phyloP scores from a whole-genome alignment of 2,329 filamentous ascomycete genomes.

The Ophiocordyceps australis region DNA sequence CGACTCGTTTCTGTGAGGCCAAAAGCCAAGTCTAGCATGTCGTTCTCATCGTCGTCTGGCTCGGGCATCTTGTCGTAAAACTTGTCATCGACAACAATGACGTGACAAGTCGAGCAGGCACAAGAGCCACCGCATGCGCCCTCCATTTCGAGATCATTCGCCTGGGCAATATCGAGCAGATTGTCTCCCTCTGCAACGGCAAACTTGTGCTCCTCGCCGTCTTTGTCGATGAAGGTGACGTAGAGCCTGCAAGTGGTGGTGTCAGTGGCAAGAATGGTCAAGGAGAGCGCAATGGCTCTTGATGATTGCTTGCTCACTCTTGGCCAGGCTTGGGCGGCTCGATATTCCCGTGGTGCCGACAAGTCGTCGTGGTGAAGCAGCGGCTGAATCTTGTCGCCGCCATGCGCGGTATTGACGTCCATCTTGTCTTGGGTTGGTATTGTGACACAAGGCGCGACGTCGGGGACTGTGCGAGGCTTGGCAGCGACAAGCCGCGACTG shows the following conservation, averaged over 20 bases:
- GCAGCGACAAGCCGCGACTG: too few relatives aligned
- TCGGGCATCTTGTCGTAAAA: conserved; percentile 65
- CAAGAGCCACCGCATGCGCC: conserved; percentile 90
- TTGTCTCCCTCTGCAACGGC: conserved; percentile 79
- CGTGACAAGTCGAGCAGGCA: conserved; percentile 84
- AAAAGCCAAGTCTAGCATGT: conserved; percentile 84
- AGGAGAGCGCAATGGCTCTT: too few relatives aligned
- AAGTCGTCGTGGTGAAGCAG: conserved; percentile 47
- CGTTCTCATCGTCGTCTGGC: conserved; percentile 66
- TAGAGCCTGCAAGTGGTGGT: conserved; percentile 51
- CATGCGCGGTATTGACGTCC: conserved; percentile 3
- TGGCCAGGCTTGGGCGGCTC: conserved; percentile 74
- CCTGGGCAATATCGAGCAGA: conserved; percentile 85
- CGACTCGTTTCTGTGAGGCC: conserved; percentile 72
- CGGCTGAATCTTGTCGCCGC: conserved; percentile 12
- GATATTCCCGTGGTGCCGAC: conserved; percentile 57
- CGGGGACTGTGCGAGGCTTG: conserved; percentile 1
- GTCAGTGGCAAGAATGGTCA: not conserved
- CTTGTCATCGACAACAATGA: conserved; percentile 59
- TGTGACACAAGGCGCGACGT: conserved; percentile 5
- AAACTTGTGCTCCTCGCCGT: conserved; percentile 56
- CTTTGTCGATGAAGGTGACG: conserved; percentile 89
- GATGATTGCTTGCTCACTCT: conserved; percentile 54
- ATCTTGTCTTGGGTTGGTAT: conserved; percentile 4
- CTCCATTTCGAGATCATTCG: conserved; percentile 94